Base-by-base conservation (phyloP, 768 basidiomycete species). In the Daedaleopsis sinensis region DNA sequence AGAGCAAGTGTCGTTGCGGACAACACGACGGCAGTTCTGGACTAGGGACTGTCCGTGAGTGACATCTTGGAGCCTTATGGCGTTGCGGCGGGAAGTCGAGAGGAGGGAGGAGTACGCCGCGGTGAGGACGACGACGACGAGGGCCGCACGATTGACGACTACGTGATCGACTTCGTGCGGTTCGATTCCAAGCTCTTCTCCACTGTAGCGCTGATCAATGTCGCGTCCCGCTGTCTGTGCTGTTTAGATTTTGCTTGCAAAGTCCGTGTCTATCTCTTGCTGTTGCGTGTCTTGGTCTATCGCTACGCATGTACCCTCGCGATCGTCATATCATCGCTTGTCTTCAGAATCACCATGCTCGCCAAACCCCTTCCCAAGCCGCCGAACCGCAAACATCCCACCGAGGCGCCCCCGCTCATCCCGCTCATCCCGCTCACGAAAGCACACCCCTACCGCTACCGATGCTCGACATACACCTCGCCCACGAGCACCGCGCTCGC, bases 121-220 rank as follows among this genome's bases (percentile, higher is more conserved):
- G 88, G 80, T 0, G 63, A 52, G 5, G 71, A 70, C 36, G 71
- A 66, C 21, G 75, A 73, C 12, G 77, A 77, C 3, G 87, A 90
- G 39, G 88, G 89, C 1, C 93, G 92, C 16, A 88, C 86, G 10
- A 79, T 89, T 18, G 87, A 89, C 43, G 93, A 95, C 58, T 95
- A 93, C 69, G 95, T 97, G 93, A 77, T 97, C 35, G 70, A 77
- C 16, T 81, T 86, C 65, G 86, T 89, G 24, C 77, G 80, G 54
- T 70, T 68, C 44, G 89, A 93, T 65, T 82, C 80, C 70, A 87
- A 87, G 39, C 88, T 82, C 72, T 94, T 94, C 76, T 78, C 76
- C 59, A 36, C 51, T n/a, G n/a, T n/a, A n/a, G n/a, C 35, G 42
- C 27, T 19, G 88, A 89, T 46, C 92, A 81, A 85, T 54, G 32